Evolutionary conservation across 495 filamentous ascomycete genomes (phyloP), one percentile per base, ranked within the genome.

Genomic region (Talaromyces proteolyticus): DNA sequence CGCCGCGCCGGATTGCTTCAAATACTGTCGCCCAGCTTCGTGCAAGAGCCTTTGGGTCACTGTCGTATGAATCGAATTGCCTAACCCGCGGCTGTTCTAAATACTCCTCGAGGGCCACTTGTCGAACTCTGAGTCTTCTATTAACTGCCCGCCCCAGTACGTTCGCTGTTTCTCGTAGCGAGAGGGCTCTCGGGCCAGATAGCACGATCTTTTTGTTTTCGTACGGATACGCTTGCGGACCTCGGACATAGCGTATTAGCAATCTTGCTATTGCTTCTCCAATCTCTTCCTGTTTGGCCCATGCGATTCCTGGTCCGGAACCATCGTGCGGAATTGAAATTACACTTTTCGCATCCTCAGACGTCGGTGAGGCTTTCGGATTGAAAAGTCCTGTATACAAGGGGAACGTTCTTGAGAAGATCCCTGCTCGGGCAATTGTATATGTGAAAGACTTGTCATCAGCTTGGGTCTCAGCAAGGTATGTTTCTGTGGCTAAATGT

Each of bases 401-500:
- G 22, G 78, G 78, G 67, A 73, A 81, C 7, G 68, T 74, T 64
- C 80, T 75, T 22, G 68, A 66, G 47, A 82, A 85, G 50, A 82
- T 49, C 0, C 79, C 80, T 60, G 80, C 73, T 8, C 80, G 63
- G 16, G 81, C 57, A 8, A 68, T 38, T 8, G 77, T 81, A 19
- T 57, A 68, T 22, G 57, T 56, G 0, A 70, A 53, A 0, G 19
- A 21, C n/a, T 18, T 18, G n/a, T 36, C 17, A 8, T 26, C 47
- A n/a, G 44, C 50, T 7, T 37, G n/a, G 24, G 73, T 43, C 11
- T 54, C 25, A 24, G 57, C 49, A n/a, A 82, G 67, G 53, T 78
- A 77, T 3, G 49, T 53, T 56, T 85, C 77, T 0, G 78, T 79
- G 47, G 67, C 64, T 16, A 79, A 65, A 53, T 85, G 80, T 21